A percentile compares a stretch with the other conserved stretches of the same genome.
Conservation (phyloP, 2,329 filamentous ascomycete genomes). For the Exophiala xenobiotica region DNA sequence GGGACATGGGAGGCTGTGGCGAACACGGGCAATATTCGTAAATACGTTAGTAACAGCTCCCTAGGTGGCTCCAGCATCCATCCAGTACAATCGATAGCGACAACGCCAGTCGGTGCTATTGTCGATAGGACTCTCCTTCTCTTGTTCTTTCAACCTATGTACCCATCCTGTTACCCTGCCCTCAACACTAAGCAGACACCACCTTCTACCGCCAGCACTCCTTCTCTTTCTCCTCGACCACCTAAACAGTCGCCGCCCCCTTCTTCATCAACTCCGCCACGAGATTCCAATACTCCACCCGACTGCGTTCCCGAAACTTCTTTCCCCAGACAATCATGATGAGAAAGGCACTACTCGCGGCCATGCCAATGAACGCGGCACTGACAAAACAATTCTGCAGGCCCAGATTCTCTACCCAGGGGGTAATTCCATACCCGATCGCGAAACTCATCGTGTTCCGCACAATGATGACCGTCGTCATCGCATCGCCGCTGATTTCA, state of each 20-base stretch:
- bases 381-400: constrained; percentile 43
- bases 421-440: constrained; percentile 51
- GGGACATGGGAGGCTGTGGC: too few species aligned
- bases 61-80: too few species aligned
- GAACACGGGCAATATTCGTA: too few species aligned
- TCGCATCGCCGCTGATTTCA: constrained; percentile 50
- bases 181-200: too few species aligned
- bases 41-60: too few species aligned
- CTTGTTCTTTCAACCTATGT: not conserved
- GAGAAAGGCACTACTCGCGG: constrained; percentile 31
- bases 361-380: constrained; percentile 41
- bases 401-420: constrained; percentile 45
- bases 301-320: constrained; percentile 35
- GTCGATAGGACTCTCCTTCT: not conserved
- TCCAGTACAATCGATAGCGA: too few species aligned
- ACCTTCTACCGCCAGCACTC: too few species aligned
- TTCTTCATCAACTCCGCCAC: constrained; percentile 29
- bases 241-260: constrained; percentile 4
- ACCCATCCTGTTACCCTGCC: too few species aligned
- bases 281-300: constrained; percentile 40
- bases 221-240: too few species aligned
- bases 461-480: constrained; percentile 51
- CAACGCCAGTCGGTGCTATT: too few species aligned
- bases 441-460: constrained; percentile 54
- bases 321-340: constrained; percentile 36